Conservation (phyloP, 371 early-diverging fungal species). For the Catenaria anguillulae region DNA sequence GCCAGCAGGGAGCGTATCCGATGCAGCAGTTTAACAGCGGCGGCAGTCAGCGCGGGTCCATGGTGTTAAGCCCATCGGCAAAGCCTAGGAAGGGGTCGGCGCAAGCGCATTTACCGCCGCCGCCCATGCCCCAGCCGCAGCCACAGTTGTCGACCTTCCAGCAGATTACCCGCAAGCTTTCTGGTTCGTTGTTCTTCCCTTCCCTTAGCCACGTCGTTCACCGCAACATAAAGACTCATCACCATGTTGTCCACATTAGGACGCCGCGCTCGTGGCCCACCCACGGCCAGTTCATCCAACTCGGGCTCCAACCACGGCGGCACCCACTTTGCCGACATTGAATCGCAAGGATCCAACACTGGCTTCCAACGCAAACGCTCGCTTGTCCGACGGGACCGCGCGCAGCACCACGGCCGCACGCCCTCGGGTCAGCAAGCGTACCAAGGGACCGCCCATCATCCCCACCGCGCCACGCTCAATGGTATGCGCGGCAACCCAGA, state of each 20-base stretch:
- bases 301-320: too few relatives aligned
- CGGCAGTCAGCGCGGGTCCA: neutral
- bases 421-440: too few relatives aligned
- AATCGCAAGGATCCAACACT: neutral
- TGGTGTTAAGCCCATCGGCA: neutral
- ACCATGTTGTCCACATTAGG: too few relatives aligned
- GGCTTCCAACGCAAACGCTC: neutral
- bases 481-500: neutral
- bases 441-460: neutral
- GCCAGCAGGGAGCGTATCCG: neutral
- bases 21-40: neutral
- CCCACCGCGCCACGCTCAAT: neutral
- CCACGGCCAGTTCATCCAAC: neutral
- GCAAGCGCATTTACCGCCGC: neutral
- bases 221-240: too few relatives aligned
- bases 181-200: neutral
- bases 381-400: neutral
- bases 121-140: neutral
- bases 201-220: too few relatives aligned
- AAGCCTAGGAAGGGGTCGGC: neutral
- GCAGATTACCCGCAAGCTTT: neutral
- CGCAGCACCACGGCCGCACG: neutral
- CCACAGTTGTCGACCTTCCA: neutral
- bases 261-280: neutral
- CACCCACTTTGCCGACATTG: neutral